Evolutionary conservation across 192 early-diverging fungal genomes (phyloP), one percentile per base, ranked within the genome.

Genomic region (Fimicolochytrium jonesii): DNA sequence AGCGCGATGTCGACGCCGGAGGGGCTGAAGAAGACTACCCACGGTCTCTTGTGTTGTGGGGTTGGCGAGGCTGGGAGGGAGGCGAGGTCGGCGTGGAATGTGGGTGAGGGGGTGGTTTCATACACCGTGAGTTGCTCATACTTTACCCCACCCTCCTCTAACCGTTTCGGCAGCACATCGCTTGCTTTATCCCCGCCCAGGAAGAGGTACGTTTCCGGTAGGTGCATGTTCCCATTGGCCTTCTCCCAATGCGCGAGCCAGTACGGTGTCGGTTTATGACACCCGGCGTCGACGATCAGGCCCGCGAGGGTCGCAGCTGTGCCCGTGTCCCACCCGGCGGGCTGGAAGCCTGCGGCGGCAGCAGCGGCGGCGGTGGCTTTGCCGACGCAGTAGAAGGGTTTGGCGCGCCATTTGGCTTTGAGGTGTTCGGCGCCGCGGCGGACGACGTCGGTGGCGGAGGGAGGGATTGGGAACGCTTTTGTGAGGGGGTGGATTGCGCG

Each of bases 21-120:
- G 10, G 80, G 80, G 59, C 80, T 82, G 60, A 81, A 82, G 62
- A 79, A 78, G 6, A 82, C 69, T 26, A 79, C 37, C 79, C 81
- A 83, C n/a, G n/a, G n/a, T n/a, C n/a, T n/a, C n/a, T n/a, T n/a
- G n/a, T n/a, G n/a, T n/a, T n/a, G n/a, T n/a, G n/a, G n/a, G n/a
- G n/a, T n/a, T n/a, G n/a, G n/a, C n/a, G n/a, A n/a, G n/a, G n/a
- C n/a, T n/a, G n/a, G n/a, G 47, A 68, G 58, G 28, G 46, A 11
- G 13, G 23, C 10, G 28, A 30, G 42, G 50, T 57, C 31, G 28
- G 9, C 17, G 26, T 1, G 10, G 29, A 57, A 68, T 51, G 7
- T 37, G 18, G 33, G 28, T 42, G 32, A 33, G n/a, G 43, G 34
- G 30, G 33, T 56, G 0, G 81, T 81, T 35, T 55, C 61, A 54